Conservation (phyloP, 768 basidiomycete genomes). For the Psilocybe cyanescens region DNA sequence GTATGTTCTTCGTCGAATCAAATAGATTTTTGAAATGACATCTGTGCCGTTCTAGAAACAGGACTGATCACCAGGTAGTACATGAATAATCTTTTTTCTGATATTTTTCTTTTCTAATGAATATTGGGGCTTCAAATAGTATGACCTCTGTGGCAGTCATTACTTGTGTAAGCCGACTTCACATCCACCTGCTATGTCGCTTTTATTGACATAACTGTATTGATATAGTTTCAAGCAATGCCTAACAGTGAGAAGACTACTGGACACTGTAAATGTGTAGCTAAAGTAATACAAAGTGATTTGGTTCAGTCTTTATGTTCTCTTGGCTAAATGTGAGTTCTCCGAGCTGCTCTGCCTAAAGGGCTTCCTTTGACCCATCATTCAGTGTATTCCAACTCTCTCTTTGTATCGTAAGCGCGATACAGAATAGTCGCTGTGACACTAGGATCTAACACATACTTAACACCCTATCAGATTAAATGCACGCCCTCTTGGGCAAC, state of each 20-base stretch:
- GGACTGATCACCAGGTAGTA: slow-evolving; percentile 12
- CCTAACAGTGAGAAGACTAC: background rate
- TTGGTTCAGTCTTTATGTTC: slow-evolving; percentile 9
- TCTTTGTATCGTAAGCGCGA: slow-evolving; percentile 8
- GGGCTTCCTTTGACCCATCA: background rate
- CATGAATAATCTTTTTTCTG: background rate
- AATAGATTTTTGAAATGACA: background rate
- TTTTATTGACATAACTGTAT: background rate
- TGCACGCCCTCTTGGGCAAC: background rate
- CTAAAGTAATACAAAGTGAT: background rate
- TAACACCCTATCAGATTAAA: background rate
- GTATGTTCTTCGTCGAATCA: background rate
- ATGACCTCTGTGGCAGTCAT: slow-evolving; percentile 9
- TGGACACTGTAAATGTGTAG: no score
- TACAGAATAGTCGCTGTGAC: no score
- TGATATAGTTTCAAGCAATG: slow-evolving; percentile 10
- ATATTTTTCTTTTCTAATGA: background rate
- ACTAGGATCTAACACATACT: no score
- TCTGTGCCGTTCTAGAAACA: slow-evolving; percentile 2
- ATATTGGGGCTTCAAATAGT: background rate
- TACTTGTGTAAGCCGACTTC: background rate
- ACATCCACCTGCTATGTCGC: background rate
- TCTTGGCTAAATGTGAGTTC: slow-evolving; percentile 9
- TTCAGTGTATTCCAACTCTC: slow-evolving; percentile 9
- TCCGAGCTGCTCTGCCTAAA: no score